Conservation (phyloP, 805 yeast species). For the Saccharomycopsis sp. region DNA sequence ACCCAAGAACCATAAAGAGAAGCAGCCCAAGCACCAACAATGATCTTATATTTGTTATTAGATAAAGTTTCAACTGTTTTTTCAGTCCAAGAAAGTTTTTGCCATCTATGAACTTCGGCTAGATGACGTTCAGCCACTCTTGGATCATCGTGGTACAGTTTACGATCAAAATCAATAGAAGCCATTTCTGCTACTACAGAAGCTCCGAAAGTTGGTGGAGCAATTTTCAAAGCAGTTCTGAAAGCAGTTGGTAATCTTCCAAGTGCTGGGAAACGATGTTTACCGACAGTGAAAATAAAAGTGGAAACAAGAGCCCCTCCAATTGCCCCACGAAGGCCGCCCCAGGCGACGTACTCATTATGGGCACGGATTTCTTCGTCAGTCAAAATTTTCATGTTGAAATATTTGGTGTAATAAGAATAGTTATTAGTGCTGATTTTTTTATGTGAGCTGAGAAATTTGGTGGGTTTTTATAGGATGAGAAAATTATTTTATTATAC, state of each 20-base stretch:
- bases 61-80: slow-evolving; percentile 39
- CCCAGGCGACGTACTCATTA: slow-evolving; percentile 42
- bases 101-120: slow-evolving; percentile 44
- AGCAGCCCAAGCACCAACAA: slow-evolving; percentile 70
- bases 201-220: slow-evolving; percentile 54
- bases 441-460: too few species aligned
- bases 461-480: too few species aligned
- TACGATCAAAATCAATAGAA: slow-evolving; percentile 54
- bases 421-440: not conserved
- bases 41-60: slow-evolving; percentile 53
- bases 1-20: slow-evolving; percentile 76
- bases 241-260: slow-evolving; percentile 41
- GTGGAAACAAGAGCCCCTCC: slow-evolving; percentile 49
- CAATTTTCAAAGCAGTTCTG: slow-evolving; percentile 53
- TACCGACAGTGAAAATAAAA: slow-evolving; percentile 42
- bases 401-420: too few species aligned
- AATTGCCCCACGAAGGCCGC: slow-evolving; percentile 51
- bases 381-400: slow-evolving; percentile 53
- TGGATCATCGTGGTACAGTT: slow-evolving; percentile 40
- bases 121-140: slow-evolving; percentile 28
- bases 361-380: slow-evolving; percentile 62
- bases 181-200: slow-evolving; percentile 64
- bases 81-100: slow-evolving; percentile 35
- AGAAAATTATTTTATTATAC: too few species aligned
- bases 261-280: slow-evolving; percentile 35